Percentiles rank a stretch among this genome's conserved stretches.
phyloP scores from a whole-genome alignment of 2,329 filamentous ascomycete species.

The Metarhizium sp. region DNA sequence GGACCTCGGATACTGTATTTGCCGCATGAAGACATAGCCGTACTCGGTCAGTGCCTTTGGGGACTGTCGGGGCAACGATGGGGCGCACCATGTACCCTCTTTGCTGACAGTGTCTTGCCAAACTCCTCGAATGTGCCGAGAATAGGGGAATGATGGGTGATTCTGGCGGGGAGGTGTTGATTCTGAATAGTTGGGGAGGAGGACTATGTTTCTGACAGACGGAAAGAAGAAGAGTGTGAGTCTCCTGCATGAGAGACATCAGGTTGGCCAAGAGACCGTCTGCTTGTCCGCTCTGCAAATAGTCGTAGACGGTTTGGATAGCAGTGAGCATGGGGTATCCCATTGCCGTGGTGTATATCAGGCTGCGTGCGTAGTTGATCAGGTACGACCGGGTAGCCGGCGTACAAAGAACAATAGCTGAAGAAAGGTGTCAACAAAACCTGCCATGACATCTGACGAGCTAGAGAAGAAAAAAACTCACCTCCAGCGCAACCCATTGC shows the following conservation, averaged over 20 bases:
- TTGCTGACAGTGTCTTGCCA: slow-evolving; percentile 52
- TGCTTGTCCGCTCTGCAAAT: slow-evolving; percentile 41
- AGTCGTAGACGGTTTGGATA: slow-evolving; percentile 47
- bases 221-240: slow-evolving; percentile 35
- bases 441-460: not conserved
- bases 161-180: slow-evolving; percentile 27
- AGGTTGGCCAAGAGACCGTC: slow-evolving; percentile 23
- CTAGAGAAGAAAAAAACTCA: slow-evolving; percentile 23
- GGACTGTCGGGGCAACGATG: slow-evolving; percentile 61
- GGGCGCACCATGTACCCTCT: slow-evolving; percentile 51
- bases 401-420: slow-evolving; percentile 51
- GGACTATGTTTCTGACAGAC: slow-evolving; percentile 18
- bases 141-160: slow-evolving; percentile 59
- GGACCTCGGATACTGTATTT: slow-evolving; percentile 49
- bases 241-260: slow-evolving; percentile 23
- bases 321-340: slow-evolving; percentile 50
- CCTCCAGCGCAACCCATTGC: slow-evolving; percentile 61
- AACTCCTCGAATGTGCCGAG: slow-evolving; percentile 44
- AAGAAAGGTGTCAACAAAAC: slow-evolving; percentile 1
- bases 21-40: slow-evolving; percentile 59
- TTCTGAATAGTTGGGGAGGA: slow-evolving; percentile 20
- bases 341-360: slow-evolving; percentile 68
- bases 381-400: slow-evolving; percentile 51
- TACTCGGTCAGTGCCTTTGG: slow-evolving; percentile 51
- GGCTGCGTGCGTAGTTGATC: slow-evolving; percentile 65